Base-by-base conservation (phyloP, 2,329 filamentous ascomycete genomes). In the Colletotrichum melonis region DNA sequence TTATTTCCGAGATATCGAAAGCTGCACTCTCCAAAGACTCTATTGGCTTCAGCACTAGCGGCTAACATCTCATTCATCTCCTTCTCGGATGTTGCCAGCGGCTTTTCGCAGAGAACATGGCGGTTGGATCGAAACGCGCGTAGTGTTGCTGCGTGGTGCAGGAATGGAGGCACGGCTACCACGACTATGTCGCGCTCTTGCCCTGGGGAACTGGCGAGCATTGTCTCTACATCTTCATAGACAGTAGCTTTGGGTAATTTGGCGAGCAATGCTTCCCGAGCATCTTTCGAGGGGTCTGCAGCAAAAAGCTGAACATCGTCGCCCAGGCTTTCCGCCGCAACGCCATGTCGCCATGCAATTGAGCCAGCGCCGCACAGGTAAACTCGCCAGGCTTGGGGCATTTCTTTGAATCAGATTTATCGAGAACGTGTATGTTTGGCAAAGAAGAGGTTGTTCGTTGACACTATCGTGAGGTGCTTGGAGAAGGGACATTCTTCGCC, bases 101-200 rank as follows among this genome's bases (percentile, higher is more conserved):
- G 68, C 63, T 71, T 71, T 32, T 71, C 68, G 30, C 68, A 71
- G 24, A 71, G 56, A 22, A 71, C 68, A 3, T 71, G 68, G 7
- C 63, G 63, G n/a, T 28, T 28, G 52, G 68, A 66, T 26, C 57
- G 57, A 16, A 59, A 59, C n/a, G 57, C 57, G 11, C n/a, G n/a
- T 9, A 59, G 30, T 22, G 57, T 59, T 24, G 57, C 57, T n/a
- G 57, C 30, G n/a, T 24, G 57, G 30, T 59, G 57, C 57, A 59
- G 2, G 57, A 35, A 59, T 9, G 57, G 57, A 16, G 57, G 57
- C n/a, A 59, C 57, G 5, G 57, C 57, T 12, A 59, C 30, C 4
- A 59, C 57, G 57, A 59, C 57, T n/a, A 59, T 26, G 30, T 59
- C 57, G 30, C 57, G 57, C 30, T 59, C 57, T 30, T 38, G 30